Evolutionary conservation across 352 stramenopile species (phyloP), one percentile per base, ranked within the genome.

Genomic region (Pythium folliculosum): DNA sequence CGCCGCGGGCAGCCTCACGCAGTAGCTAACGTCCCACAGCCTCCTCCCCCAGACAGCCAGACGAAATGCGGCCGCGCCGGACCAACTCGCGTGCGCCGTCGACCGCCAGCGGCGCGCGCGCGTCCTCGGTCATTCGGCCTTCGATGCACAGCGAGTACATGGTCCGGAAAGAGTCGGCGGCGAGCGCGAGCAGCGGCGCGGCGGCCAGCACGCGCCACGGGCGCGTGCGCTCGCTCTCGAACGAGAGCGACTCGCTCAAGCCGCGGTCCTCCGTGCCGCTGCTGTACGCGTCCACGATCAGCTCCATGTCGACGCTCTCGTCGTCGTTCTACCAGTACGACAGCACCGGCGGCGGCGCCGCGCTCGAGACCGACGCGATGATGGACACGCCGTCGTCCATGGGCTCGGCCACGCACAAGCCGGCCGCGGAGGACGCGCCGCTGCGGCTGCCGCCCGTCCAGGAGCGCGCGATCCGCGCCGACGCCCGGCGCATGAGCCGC

Each of bases 221-320:
- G 55, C 55, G 63, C 3, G n/a, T 47, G 14, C 63, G 63, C 10
- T 63, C 63, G 55, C 56, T 60, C 16, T 70, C 63, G 1, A 65
- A 45, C 17, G 63, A 70, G 32, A 70, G 63, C 48, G 63, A 69
- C 55, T 43, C 63, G 22, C 23, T 25, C 47, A 70, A 70, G 63
- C 52, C 12, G 9, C 57, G 58, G 16, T 58, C 58, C 16, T 64
- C 58, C 32, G 65, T 67, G 52, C 58, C 58, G 47, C 65, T 67
- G 22, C 45, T 67, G 19, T 72, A 63, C 53, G 65, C 65, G 58
- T 72, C 59, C 25, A 67, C 65, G 13, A 61, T 71, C 56, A 66
- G 58, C 65, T 71, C 65, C 56, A 65, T 71, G 65, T 71, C 65
- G 57, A 66, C 65, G 38, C 50, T 67, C 38, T 67, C 65, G 37